These are phyloP conservation scores for Annona cherimola DNA, from an alignment of 164 flowering plant genomes.

Conservation along the genomic window DNA sequence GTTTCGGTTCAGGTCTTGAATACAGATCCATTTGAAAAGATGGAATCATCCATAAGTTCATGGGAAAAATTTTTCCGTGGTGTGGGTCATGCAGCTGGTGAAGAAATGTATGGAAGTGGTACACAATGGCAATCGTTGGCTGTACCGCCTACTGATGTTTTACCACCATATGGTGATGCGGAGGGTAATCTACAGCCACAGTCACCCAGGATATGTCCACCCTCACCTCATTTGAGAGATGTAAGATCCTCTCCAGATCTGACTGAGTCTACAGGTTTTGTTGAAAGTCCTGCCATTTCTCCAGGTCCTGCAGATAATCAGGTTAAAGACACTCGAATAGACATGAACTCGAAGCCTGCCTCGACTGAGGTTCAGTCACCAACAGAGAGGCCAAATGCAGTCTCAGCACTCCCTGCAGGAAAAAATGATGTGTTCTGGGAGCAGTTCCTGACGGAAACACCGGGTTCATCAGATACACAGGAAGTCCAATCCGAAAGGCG, in stretches of 20 bases:
- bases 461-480: slow-evolving; percentile 36
- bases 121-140: slow-evolving; percentile 17
- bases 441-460: slow-evolving; percentile 69
- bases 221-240: slow-evolving; percentile 34
- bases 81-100: slow-evolving; percentile 26
- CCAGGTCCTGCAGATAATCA: slow-evolving; percentile 22
- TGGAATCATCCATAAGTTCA: slow-evolving; percentile 31
- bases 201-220: slow-evolving; percentile 21
- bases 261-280: slow-evolving; percentile 24
- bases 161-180: slow-evolving; percentile 31
- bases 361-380: slow-evolving; percentile 22
- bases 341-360: slow-evolving; percentile 42
- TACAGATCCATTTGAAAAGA: slow-evolving; percentile 27
- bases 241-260: slow-evolving; percentile 38
- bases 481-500: slow-evolving; percentile 50
- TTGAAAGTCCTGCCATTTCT: slow-evolving; percentile 30
- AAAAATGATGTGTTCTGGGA: slow-evolving; percentile 77
- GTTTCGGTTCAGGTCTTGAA: slow-evolving; percentile 2
- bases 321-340: slow-evolving; percentile 35
- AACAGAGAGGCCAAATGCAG: slow-evolving; percentile 12
- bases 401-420: slow-evolving; percentile 22
- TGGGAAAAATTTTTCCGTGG: slow-evolving; percentile 44
- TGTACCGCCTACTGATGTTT: slow-evolving; percentile 19
- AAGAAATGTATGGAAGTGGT: slow-evolving; percentile 23
- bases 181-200: slow-evolving; percentile 19